A percentile compares a stretch with the other conserved stretches of the same genome.
Conservation (phyloP, 768 basidiomycete species). For the Nidularia pulvinata region DNA sequence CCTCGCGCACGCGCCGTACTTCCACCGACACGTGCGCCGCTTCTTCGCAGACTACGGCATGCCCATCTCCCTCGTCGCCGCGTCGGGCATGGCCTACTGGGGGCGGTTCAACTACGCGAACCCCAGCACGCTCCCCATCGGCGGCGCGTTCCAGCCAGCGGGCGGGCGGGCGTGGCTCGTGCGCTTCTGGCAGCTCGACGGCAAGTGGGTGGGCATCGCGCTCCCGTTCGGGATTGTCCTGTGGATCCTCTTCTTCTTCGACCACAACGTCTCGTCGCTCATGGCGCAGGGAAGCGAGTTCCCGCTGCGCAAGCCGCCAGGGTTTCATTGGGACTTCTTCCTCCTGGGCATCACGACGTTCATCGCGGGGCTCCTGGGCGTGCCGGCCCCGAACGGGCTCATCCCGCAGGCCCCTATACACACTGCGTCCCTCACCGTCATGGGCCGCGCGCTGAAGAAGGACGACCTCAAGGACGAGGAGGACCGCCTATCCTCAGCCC, state of each 20-base stretch:
- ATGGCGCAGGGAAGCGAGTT: slow-evolving; percentile 93
- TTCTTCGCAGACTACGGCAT: slow-evolving; percentile 90
- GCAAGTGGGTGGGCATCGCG: slow-evolving; percentile 88
- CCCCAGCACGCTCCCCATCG: slow-evolving; percentile 68
- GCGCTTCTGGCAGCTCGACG: slow-evolving; percentile 84
- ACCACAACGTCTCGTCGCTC: slow-evolving; percentile 93
- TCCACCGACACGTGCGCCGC: slow-evolving; percentile 72
- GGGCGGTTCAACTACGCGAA: slow-evolving; percentile 65
- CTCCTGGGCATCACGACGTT: slow-evolving; percentile 90
- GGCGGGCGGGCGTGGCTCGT: slow-evolving; percentile 83
- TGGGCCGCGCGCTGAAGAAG: slow-evolving; percentile 45
- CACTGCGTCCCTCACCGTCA: slow-evolving; percentile 76
- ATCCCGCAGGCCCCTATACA: slow-evolving; percentile 94
- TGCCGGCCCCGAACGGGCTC: slow-evolving; percentile 86
- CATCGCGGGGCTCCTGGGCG: slow-evolving; percentile 81
- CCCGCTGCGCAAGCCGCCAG: slow-evolving; percentile 88
- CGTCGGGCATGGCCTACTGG: slow-evolving; percentile 86
- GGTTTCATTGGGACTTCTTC: slow-evolving; percentile 90
- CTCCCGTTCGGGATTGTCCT: slow-evolving; percentile 88
- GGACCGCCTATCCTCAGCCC: slow-evolving; percentile 11
- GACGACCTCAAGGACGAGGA: slow-evolving; percentile 30
- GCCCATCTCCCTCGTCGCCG: slow-evolving; percentile 80
- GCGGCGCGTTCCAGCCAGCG: slow-evolving; percentile 69
- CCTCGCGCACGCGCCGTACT: slow-evolving; percentile 60
- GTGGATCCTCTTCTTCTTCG: slow-evolving; percentile 94